Evolutionary conservation across 192 early-diverging fungal genomes (phyloP), one percentile per base, ranked within the genome.

Genomic region (Coemansia sp.): DNA sequence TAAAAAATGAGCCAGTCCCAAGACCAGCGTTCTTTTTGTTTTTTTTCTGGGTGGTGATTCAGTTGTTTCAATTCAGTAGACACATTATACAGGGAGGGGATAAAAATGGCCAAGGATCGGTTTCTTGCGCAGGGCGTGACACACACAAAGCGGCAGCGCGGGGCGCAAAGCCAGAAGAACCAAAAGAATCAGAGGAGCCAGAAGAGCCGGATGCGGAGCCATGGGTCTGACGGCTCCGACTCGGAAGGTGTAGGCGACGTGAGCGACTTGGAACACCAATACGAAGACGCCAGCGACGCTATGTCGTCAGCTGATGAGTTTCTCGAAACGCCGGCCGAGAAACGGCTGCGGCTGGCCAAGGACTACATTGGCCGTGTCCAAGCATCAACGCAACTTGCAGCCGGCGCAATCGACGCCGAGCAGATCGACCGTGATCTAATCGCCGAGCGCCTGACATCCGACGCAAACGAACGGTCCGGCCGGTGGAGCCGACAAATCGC

Each of bases 341-440:
- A 97, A 68, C 87, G 96, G 14, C 76, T 96, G 62, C 84, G 97
- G 27, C 80, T 99, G 58, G 95, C 97, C 38, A 98, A 98, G 82
- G 81, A 86, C 41, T 99, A 99, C 71, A 83, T 99, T 24, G 82
- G 85, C 49, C 90, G 88, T 56, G 85, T 98, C 38, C 77, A 91
- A 65, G 81, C 37, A 48, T 63, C 66, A 5, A 70, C 73, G 15
- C 56, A 81, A 73, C 68, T 80, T 37, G 86, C 87, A 17, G 76
- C 85, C 12, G 87, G 73, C 51, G 96, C 91, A 51, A 89, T 92
- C 60, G 94, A 96, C 77, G 96, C 95, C 3, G 90, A 83, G 48
- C 90, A 96, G 63, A 88, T 98, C 35, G 97, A 99, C 76, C 83
- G 88, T 39, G 95, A 97, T 63, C 79, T 98, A 56, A 94, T 99